Percentiles rank a stretch among this genome's conserved stretches.
Conservation (phyloP, 257 asterid species). For the Leonotis leonurus region DNA sequence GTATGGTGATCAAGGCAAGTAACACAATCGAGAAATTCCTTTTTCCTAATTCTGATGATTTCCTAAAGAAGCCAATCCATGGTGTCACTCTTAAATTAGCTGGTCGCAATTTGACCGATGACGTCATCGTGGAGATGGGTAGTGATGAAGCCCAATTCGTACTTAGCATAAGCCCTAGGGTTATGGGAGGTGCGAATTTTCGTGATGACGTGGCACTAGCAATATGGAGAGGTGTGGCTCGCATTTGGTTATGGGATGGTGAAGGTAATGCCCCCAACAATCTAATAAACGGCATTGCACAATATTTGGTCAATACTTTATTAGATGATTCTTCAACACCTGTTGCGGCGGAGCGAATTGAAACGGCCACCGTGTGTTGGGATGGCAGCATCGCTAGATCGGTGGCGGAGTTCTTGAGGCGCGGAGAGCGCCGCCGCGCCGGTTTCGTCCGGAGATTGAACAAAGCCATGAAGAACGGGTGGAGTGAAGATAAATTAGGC, state of each 20-base stretch:
- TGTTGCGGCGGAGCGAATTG: not conserved
- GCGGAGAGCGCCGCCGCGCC: conserved; percentile 32
- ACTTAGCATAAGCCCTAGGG: conserved; percentile 28
- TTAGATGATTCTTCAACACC: not conserved
- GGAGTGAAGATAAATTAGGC: conserved; percentile 42
- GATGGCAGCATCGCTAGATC: not conserved
- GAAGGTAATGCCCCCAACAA: conserved; percentile 28
- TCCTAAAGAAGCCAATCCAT: conserved; percentile 31
- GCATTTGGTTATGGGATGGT: conserved; percentile 57
- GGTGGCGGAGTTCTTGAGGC: conserved; percentile 40
- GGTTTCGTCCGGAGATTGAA: conserved; percentile 67
- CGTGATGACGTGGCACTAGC: conserved; percentile 23
- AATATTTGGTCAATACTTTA: conserved; percentile 22
- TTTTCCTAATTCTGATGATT: conserved; percentile 15
- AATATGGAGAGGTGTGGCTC: conserved; percentile 37
- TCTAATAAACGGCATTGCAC: conserved; percentile 48
- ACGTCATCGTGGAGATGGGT: conserved; percentile 15
- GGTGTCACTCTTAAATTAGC: conserved; percentile 29
- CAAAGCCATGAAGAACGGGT: conserved; percentile 41
- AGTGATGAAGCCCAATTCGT: conserved; percentile 19
- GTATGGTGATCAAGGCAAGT: conserved; percentile 41
- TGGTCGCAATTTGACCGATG: conserved; percentile 20
- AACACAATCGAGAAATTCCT: conserved; percentile 35
- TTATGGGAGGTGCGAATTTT: conserved; percentile 30
- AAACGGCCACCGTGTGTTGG: conserved; percentile 15